Evolutionary conservation across 225 moss, liverwort and hornwort genomes (phyloP).

Genomic region (Anthoceros angustus): DNA sequence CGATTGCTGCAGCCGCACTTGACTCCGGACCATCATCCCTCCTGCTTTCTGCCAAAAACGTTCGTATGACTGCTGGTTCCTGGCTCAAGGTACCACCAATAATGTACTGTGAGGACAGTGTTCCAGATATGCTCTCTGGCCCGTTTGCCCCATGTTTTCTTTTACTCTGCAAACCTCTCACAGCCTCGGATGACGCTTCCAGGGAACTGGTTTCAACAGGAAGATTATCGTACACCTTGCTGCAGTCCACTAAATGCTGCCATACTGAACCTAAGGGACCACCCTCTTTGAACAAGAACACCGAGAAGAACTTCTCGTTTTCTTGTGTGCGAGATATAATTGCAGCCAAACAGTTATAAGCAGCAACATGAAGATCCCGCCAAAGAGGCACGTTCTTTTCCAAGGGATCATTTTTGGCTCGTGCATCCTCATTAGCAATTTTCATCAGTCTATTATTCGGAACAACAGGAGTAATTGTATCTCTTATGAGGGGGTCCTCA

Average conservation of each 20-base stretch:
- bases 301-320: slow-evolving; percentile 45
- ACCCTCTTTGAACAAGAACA: slow-evolving; percentile 49
- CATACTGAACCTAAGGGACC: slow-evolving; percentile 31
- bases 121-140: slow-evolving; percentile 22
- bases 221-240: slow-evolving; percentile 54
- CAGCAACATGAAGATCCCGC: slow-evolving; percentile 62
- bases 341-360: slow-evolving; percentile 67
- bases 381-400: slow-evolving; percentile 27
- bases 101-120: slow-evolving; percentile 81
- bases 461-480: slow-evolving; percentile 36
- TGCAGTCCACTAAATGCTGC: slow-evolving; percentile 63
- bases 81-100: slow-evolving; percentile 63
- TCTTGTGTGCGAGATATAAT: slow-evolving; percentile 48
- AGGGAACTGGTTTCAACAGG: slow-evolving; percentile 60
- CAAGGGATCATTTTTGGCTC: slow-evolving; percentile 33
- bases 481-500: slow-evolving; percentile 28
- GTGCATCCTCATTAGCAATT: slow-evolving; percentile 33
- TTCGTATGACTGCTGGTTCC: slow-evolving; percentile 67
- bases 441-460: slow-evolving; percentile 38
- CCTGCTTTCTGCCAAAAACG: slow-evolving; percentile 34
- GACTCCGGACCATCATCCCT: slow-evolving; percentile 18
- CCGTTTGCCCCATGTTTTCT: slow-evolving; percentile 25
- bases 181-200: slow-evolving; percentile 25
- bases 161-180: slow-evolving; percentile 47
- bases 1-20: slow-evolving; percentile 22